Evolutionary conservation across 352 stramenopile species (phyloP), one percentile per base, ranked within the genome.

Genomic region (Achlya hypogyna): DNA sequence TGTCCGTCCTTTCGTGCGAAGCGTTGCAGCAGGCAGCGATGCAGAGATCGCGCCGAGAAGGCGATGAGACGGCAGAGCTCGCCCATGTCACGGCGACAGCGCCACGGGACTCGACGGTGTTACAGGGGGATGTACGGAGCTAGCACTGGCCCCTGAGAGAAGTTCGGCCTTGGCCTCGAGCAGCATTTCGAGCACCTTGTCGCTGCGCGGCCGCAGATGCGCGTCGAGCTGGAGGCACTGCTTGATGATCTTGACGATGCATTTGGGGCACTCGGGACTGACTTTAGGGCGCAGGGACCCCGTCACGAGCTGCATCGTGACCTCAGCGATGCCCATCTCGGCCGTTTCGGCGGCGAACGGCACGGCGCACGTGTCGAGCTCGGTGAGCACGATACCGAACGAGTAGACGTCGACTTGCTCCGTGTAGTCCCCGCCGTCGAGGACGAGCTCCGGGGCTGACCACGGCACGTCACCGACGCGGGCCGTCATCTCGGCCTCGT

Each of bases 401-500:
- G 40, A 34, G 56, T 64, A 64, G 18, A 64, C 29, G 43, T 64
- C 56, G 20, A 53, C 25, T 31, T 64, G 20, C 35, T 53, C 56
- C 29, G 56, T 51, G 56, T 64, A 52, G 29, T 64, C 56, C 25
- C 51, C 51, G 27, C 18, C 27, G 22, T 35, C 4, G 27, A 59
- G 31, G 22, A 59, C 38, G 29, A 65, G 28, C 35, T 65, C 58
- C 10, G 58, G 58, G 2, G 58, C 58, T 1, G 25, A 45, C 58
- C 58, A 65, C 14, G 28, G 27, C 12, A 65, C 28, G 32, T 53
- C 28, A 28, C 58, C 58, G 18, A 65, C 40, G 20, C 40, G 28
- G 23, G 31, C 28, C 25, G 58, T 65, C 58, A 65, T 60, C 28
- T 74, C 64, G 2, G 72, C 78, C 14, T 75, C 69, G 49, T 74